Evolutionary conservation across 164 flowering plant genomes (phyloP).

Genomic region (Piper betle): DNA sequence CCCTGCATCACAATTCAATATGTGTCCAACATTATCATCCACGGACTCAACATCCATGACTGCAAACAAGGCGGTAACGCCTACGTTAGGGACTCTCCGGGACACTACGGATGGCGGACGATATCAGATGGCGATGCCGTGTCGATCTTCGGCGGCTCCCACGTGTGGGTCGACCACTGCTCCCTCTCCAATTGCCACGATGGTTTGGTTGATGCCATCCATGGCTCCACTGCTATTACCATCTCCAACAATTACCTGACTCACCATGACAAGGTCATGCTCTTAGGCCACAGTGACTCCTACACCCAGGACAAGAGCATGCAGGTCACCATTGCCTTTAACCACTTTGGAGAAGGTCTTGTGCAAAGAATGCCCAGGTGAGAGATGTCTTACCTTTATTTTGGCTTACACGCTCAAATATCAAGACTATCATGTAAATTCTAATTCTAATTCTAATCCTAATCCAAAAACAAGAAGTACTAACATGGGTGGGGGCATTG

Average conservation of each 20-base stretch:
- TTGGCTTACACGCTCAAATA: neutral
- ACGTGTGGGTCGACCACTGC: constrained; percentile 73
- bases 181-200: constrained; percentile 54
- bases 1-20: constrained; percentile 70
- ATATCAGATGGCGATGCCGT: constrained; percentile 70
- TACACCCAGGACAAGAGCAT: constrained; percentile 44
- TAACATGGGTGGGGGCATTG: neutral
- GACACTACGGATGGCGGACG: constrained; percentile 52
- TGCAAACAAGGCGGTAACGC: constrained; percentile 56
- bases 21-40: constrained; percentile 62
- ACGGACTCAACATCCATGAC: constrained; percentile 65
- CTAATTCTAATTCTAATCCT: too few species aligned
- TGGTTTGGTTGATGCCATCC: constrained; percentile 63
- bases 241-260: constrained; percentile 66
- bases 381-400: neutral
- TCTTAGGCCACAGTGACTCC: constrained; percentile 58
- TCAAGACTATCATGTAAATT: neutral
- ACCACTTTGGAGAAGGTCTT: constrained; percentile 77
- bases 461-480: too few species aligned
- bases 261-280: constrained; percentile 71
- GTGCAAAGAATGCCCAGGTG: constrained; percentile 79
- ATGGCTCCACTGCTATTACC: constrained; percentile 66
- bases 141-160: constrained; percentile 54
- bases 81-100: constrained; percentile 44
- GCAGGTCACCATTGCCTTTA: constrained; percentile 77